A percentile compares a stretch with the other conserved stretches of the same genome.
Evolutionary conservation across 768 basidiomycete species (phyloP).

Genomic region (Omphalotus guepiniiformis): DNA sequence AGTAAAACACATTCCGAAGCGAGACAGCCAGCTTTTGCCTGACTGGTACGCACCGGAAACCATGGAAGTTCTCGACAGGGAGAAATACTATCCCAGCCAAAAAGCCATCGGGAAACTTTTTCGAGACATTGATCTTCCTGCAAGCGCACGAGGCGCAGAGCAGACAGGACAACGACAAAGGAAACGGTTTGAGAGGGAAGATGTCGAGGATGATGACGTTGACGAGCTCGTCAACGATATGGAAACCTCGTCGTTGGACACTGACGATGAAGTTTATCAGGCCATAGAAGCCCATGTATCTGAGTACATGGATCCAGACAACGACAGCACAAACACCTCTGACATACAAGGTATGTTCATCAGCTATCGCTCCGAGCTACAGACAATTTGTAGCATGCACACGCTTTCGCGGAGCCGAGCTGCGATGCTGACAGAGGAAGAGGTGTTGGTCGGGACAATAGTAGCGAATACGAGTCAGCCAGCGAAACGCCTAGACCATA

Average conservation of each 20-base stretch:
- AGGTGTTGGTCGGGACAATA: conserved; percentile 64
- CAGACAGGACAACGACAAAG: background rate
- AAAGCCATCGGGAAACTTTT: conserved; percentile 60
- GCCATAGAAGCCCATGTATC: conserved; percentile 21
- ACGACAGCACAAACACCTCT: background rate
- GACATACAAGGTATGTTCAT: conserved; percentile 22
- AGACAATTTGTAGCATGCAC: conserved; percentile 41
- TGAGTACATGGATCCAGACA: conserved; percentile 23
- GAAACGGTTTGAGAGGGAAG: background rate
- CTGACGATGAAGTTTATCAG: background rate
- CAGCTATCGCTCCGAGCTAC: conserved; percentile 43
- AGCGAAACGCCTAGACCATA: conserved; percentile 47
- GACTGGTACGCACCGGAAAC: conserved; percentile 71
- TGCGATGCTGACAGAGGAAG: conserved; percentile 53
- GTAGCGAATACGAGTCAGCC: conserved; percentile 58
- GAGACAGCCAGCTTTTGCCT: conserved; percentile 35
- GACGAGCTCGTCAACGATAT: background rate
- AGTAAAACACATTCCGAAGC: conserved; percentile 37
- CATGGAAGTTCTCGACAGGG: conserved; percentile 24
- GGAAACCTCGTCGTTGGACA: background rate
- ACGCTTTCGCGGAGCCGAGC: conserved; percentile 40
- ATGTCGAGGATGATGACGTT: background rate
- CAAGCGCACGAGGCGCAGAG: background rate
- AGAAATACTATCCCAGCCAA: conserved; percentile 46
- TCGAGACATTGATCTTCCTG: conserved; percentile 54